Evolutionary conservation across 192 early-diverging fungal genomes (phyloP).

Genomic region (Coemansia sp.): DNA sequence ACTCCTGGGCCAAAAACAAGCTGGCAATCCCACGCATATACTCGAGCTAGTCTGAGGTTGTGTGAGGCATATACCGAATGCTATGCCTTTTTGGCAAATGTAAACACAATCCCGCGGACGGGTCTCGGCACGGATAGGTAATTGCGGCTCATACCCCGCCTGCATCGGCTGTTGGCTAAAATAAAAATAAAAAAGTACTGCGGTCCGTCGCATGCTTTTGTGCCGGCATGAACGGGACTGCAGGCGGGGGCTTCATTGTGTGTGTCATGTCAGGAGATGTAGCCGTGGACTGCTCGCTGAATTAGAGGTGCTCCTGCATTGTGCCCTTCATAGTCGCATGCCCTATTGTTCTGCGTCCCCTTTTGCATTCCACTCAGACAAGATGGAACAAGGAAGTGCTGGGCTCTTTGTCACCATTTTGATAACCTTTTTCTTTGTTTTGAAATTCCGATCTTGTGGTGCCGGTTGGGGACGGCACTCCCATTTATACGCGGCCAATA

Average conservation of each 20-base stretch:
- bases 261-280: conserved; percentile 12
- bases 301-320: conserved; percentile 8
- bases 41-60: background rate
- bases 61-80: background rate
- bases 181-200: background rate
- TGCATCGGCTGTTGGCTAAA: background rate
- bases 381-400: background rate
- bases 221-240: conserved; percentile 3
- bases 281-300: background rate
- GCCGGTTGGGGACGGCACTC: background rate
- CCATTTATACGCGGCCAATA: background rate
- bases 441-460: background rate
- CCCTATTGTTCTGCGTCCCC: background rate
- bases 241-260: background rate
- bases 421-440: background rate
- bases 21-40: background rate
- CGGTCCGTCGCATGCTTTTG: background rate
- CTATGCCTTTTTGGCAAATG: background rate
- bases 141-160: conserved; percentile 3
- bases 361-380: background rate
- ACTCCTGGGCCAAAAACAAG: background rate
- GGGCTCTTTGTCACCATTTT: background rate
- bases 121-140: background rate
- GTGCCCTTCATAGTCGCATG: conserved; percentile 10
- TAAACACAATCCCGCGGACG: background rate